These are phyloP conservation scores for Kokia cookei DNA, from an alignment of 441 rosid genomes.

Conservation along the genomic window DNA sequence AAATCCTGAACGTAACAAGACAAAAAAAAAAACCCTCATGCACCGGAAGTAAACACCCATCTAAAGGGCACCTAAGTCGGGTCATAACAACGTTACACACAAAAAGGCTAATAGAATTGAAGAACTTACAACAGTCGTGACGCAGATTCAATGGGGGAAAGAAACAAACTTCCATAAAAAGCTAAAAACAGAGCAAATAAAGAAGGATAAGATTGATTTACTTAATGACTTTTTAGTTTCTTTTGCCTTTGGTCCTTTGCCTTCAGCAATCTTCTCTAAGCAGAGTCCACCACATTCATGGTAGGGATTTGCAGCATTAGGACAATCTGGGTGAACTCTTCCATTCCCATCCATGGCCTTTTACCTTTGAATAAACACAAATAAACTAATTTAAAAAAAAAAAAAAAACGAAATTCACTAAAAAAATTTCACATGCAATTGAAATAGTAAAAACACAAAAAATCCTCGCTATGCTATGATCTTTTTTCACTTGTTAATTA, in stretches of 20 bases:
- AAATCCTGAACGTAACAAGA: too few relatives aligned
- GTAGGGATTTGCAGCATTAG: slow-evolving; percentile 64
- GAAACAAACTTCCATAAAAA: not conserved
- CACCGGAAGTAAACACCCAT: too few relatives aligned
- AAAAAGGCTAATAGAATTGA: not conserved
- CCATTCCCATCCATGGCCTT: slow-evolving; percentile 14
- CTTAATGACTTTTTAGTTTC: slow-evolving; percentile 47
- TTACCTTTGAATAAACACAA: not conserved
- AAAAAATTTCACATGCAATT: not conserved
- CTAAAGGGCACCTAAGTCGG: too few relatives aligned
- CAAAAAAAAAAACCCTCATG: too few relatives aligned
- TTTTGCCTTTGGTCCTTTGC: slow-evolving; percentile 34
- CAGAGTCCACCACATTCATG: slow-evolving; percentile 79
- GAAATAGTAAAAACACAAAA: not conserved
- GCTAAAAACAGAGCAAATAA: not conserved
- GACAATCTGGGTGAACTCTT: slow-evolving; percentile 61
- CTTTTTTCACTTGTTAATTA: not conserved
- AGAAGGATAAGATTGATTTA: slow-evolving; percentile 6
- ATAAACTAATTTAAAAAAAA: not conserved
- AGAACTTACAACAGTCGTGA: not conserved
- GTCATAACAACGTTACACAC: too few relatives aligned
- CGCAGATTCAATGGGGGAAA: not conserved
- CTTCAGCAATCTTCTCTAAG: slow-evolving; percentile 50
- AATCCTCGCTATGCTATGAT: slow-evolving; percentile 1
- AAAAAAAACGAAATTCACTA: not conserved